phyloP scores from a whole-genome alignment of 805 yeast genomes.

The Blastobotrys mokoenaii region DNA sequence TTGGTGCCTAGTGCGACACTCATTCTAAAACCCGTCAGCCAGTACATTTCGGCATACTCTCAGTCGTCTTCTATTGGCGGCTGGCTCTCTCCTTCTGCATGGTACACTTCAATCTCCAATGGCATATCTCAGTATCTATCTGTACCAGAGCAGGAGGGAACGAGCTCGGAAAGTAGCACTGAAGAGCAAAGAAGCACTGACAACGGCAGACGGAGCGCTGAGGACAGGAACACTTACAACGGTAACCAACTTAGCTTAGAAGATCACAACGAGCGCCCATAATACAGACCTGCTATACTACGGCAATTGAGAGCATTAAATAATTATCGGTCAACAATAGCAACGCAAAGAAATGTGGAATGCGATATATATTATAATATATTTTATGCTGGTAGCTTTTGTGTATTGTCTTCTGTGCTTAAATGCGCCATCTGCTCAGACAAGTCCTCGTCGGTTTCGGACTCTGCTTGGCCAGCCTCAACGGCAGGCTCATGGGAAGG shows the following conservation, averaged over 20 bases:
- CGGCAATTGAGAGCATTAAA: too few species aligned
- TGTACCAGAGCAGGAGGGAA: too few species aligned
- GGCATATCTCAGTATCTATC: neutral
- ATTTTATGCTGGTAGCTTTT: too few species aligned
- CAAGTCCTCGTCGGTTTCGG: neutral
- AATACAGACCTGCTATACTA: too few species aligned
- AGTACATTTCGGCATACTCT: constrained; percentile 25
- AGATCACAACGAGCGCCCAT: constrained; percentile 30
- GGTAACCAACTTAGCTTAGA: constrained; percentile 49
- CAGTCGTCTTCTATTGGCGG: constrained; percentile 4
- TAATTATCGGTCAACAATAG: too few species aligned
- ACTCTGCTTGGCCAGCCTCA: neutral
- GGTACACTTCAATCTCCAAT: neutral
- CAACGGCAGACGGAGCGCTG: too few species aligned
- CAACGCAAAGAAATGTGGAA: too few species aligned
- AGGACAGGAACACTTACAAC: constrained; percentile 43
- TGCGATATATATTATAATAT: neutral
- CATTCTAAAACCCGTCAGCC: constrained; percentile 54
- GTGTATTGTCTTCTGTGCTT: too few species aligned
- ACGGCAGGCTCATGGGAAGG: constrained; percentile 1
- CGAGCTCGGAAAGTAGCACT: too few species aligned
- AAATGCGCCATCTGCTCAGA: too few species aligned
- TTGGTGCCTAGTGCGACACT: constrained; percentile 68
- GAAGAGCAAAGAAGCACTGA: constrained; percentile 8
- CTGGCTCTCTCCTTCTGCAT: neutral